Conservation (phyloP, 176 grass and related monocot genomes). For the Oropetium thomaeum region DNA sequence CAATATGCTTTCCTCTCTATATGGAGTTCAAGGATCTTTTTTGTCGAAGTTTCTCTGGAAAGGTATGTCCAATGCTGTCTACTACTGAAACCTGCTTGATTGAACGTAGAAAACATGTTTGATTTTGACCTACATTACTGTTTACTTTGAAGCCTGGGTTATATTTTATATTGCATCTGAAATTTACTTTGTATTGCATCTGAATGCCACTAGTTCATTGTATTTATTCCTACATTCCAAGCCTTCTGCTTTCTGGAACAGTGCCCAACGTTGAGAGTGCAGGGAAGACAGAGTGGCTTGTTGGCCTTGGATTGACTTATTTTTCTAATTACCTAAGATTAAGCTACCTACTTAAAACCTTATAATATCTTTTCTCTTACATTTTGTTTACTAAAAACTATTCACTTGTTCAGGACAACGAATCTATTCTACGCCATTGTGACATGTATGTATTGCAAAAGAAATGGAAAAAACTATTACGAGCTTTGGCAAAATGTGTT, state of each 20-base stretch:
- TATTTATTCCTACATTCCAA: neutral
- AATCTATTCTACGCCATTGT: slow-evolving; percentile 34
- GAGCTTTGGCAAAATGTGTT: slow-evolving; percentile 27
- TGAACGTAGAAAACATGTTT: neutral
- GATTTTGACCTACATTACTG: neutral
- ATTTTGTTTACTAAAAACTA: neutral
- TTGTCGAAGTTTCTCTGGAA: slow-evolving; percentile 51
- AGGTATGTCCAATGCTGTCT: slow-evolving; percentile 55
- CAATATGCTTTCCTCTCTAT: slow-evolving; percentile 84
- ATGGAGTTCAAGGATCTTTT: slow-evolving; percentile 82
- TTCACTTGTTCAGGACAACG: slow-evolving; percentile 61
- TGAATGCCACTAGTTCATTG: neutral
- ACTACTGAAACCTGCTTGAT: too few relatives aligned
- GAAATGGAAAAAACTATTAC: slow-evolving; percentile 75
- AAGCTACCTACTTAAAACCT: neutral
- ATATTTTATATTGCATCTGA: neutral
- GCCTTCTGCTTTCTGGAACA: neutral
- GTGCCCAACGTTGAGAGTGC: neutral
- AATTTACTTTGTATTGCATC: neutral
- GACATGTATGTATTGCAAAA: slow-evolving; percentile 52
- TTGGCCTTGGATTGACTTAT: neutral
- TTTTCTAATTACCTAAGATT: neutral
- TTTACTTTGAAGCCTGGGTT: neutral
- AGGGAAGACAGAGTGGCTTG: neutral
- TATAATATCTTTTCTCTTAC: neutral